Base-by-base conservation (phyloP, 2,329 filamentous ascomycete species). In the Aspergillus arachidicola region DNA sequence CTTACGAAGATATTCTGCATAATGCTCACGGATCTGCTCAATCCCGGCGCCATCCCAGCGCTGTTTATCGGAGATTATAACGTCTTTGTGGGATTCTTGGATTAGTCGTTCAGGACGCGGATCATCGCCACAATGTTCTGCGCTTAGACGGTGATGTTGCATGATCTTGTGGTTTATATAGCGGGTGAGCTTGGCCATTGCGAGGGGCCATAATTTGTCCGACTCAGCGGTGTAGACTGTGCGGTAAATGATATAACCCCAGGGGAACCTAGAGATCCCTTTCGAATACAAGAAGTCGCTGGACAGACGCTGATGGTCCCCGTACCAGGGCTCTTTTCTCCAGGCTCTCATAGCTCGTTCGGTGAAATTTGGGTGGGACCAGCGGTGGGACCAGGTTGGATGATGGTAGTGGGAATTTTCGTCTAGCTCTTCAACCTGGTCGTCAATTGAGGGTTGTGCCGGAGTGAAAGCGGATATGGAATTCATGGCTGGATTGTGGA, bases 201-300 rank as follows among this genome's bases (percentile, higher is more conserved):
- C 53, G 23, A 53, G 11, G 26, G 60, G 58, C 66, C 65, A 71
- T 16, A 66, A 36, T 45, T 59, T 21, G 46, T 71, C 65, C 3
- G 69, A 68, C 62, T 71, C 66, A n/a, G 66, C 45, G 10, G 67
- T 69, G 46, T 69, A 69, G 38, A 70, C 64, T 9, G 67, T 69
- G 28, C 68, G 63, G 58, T 68, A 71, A 54, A 71, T 68, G 28
- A 68, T 59, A 60, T 59, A 69, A 21, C 64, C 70, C 69, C 38
- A 43, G 19, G 38, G 23, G 23, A 23, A 23, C 2, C 3, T 23
- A 23, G 3, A 2, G 3, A 23, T 23, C 23, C 23, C 23, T 23
- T 23, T 23, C 3, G 23, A 23, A 23, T 23, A 23, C 23, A 23
- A 23, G 23, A 43, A 43, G 16, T n/a, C 5, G 38, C 38, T 1